These are phyloP conservation scores for Lactifluus volemus DNA, from an alignment of 768 basidiomycete species.

Conservation along the genomic window DNA sequence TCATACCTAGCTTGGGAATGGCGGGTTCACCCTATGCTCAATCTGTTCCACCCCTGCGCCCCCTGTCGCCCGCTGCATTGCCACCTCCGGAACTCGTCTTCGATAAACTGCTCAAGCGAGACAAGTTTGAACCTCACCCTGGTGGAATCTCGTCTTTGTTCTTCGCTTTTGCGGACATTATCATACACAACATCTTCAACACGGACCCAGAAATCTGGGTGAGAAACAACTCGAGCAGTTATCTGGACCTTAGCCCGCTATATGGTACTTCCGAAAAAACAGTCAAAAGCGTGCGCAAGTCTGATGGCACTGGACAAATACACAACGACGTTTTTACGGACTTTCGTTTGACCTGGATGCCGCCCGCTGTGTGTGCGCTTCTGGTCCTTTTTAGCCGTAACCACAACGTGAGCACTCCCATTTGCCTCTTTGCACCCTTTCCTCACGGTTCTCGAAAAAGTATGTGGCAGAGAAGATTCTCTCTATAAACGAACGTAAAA, in stretches of 20 bases:
- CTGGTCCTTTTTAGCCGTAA: slow-evolving; percentile 63
- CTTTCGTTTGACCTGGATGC: slow-evolving; percentile 55
- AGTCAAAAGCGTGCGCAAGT: slow-evolving; percentile 42
- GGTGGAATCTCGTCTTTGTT: slow-evolving; percentile 62
- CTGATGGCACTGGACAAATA: slow-evolving; percentile 61
- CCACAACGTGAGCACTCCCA: slow-evolving; percentile 48
- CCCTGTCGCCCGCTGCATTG: slow-evolving; percentile 37
- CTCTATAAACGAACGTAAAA: slow-evolving; percentile 56
- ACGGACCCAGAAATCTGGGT: slow-evolving; percentile 39
- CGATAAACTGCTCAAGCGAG: slow-evolving; percentile 51
- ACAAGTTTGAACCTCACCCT: slow-evolving; percentile 23
- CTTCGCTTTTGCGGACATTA: slow-evolving; percentile 71
- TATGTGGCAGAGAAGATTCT: slow-evolving; percentile 61
- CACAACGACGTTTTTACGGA: slow-evolving; percentile 67
- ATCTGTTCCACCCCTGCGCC: slow-evolving; percentile 44
- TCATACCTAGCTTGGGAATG: slow-evolving; percentile 28
- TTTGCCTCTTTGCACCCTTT: background rate
- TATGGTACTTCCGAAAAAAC: slow-evolving; percentile 51
- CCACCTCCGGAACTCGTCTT: slow-evolving; percentile 68
- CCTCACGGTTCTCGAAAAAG: slow-evolving; percentile 29
- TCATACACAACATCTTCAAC: slow-evolving; percentile 69
- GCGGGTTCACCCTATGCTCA: slow-evolving; percentile 41
- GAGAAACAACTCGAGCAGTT: slow-evolving; percentile 59
- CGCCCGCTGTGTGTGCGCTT: slow-evolving; percentile 60
- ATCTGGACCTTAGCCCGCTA: slow-evolving; percentile 66